Conservation (phyloP, 768 basidiomycete genomes). For the Agrocybe pediades region DNA sequence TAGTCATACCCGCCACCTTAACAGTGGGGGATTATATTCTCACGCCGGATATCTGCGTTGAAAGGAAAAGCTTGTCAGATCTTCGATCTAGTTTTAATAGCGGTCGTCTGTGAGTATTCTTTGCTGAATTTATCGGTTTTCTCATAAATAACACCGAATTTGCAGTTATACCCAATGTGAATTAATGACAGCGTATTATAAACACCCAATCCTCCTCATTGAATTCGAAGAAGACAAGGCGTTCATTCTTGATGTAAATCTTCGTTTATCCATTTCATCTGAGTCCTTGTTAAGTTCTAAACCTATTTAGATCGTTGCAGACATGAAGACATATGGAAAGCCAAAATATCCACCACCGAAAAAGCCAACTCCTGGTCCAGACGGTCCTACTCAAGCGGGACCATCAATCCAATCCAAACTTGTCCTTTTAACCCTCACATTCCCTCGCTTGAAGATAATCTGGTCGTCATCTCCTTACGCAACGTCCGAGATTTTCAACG, state of each 20-base stretch:
- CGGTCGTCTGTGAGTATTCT: constrained; percentile 77
- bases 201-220: constrained; percentile 88
- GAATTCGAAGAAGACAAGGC: constrained; percentile 98
- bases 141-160: background rate
- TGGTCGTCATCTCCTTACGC: constrained; percentile 98
- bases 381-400: constrained; percentile 34
- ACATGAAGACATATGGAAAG: constrained; percentile 70
- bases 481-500: constrained; percentile 89
- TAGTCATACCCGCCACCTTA: constrained; percentile 88
- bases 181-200: constrained; percentile 95
- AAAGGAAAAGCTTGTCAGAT: constrained; percentile 94
- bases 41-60: constrained; percentile 93
- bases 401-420: constrained; percentile 88
- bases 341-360: constrained; percentile 57
- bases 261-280: background rate
- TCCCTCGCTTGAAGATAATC: constrained; percentile 91
- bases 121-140: background rate
- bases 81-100: constrained; percentile 92
- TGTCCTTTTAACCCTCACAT: constrained; percentile 84
- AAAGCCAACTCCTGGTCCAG: constrained; percentile 41
- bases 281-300: background rate
- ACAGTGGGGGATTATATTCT: constrained; percentile 97
- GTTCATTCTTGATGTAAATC: constrained; percentile 80
- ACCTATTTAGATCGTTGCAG: constrained; percentile 53
- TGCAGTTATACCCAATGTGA: constrained; percentile 95